Evolutionary conservation across 1,139 yeast genomes (phyloP), one percentile per base, ranked within the genome.

Genomic region (Hemisphaericaspora lyxosophila): DNA sequence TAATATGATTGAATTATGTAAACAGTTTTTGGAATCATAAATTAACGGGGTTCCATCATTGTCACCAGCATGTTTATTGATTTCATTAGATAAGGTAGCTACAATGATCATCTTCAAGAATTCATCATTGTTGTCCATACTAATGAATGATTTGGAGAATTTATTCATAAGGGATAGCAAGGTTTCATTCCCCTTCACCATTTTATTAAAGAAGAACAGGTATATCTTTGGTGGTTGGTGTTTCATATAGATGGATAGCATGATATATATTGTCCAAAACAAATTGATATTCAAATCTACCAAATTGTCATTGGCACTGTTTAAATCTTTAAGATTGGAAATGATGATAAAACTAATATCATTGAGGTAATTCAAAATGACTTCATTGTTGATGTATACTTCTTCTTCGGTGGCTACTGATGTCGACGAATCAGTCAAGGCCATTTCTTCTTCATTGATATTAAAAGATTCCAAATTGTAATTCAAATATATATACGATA

Each of bases 1-100:
- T 31, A 73, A 54, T 22, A 74, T 73, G 26, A 74, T 65, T 1
- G 78, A 65, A 47, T 73, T 73, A 45, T 74, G 80, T 26, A 74
- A 55, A 25, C 62, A 59, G 43, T 69, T 70, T 37, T 64, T 66
- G 49, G 63, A 64, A 26, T 65, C 64, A 47, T 59, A 69, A 9
- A 67, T 56, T 46, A 36, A 66, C 49, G 26, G 14, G 26, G 32
- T 54, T 53, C 31, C 31, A 30, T 63, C 63, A 34, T 57, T 60
- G 36, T 54, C 54, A 34, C 56, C 58, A 31, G 57, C 54, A 42
- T 62, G 34, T 13, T 20, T 53, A 44, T 70, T 73, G 41, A 72
- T 55, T 47, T 74, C 80, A 49, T 73, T 74, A 35, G 63, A 49
- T 42, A 70, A 48, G 27, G 76, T 61, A 39, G 67, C 39, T 39